Base-by-base conservation (phyloP, 2,329 filamentous ascomycete species). In the Fusarium staphyleae region DNA sequence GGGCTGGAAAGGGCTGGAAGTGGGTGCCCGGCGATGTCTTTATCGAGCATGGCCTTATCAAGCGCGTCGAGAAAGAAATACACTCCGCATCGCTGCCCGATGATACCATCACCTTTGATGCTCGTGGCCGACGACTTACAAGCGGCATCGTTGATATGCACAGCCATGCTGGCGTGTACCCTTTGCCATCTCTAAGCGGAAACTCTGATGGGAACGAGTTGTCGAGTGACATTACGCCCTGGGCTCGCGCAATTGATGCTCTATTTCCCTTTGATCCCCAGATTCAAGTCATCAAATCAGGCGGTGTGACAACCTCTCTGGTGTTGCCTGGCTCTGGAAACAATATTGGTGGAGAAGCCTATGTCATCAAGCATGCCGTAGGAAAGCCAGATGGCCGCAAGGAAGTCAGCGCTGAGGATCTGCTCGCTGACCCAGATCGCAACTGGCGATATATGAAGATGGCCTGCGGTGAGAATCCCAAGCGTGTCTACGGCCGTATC, bases 361-460 rank as follows among this genome's bases (percentile, higher is more conserved):
- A 79, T 52, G 80, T 87, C 4, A 81, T 90, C 69, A 90, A 90
- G 73, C 85, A 87, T 55, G 83, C 86, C 9, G 81, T 88, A 10
- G 86, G 86, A 15, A 78, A 77, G 48, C 63, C 75, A 0, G 81
- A 87, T 58, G 84, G 86, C 3, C 80, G 87, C 16, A 74, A 78
- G 13, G 87, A 89, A 69, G 80, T 87, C 35, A 87, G 85, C 46
- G 84, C 82, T 3, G 73, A 77, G 18, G 83, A 88, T 60, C 78
- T 89, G 75, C 76, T 89, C 9, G 87, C 87, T 1, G 85, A 88
- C 44, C 86, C 86, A 1, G 85, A 87, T 34, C 77, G 78, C 16
- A 82, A 76, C 54, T 87, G 86, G 82, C 79, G 87, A 15, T 90
- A 88, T 70, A 87, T 90, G 79, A 90, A 90, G 74, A 90, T 90